These are phyloP conservation scores for Eimeria tenella DNA, from an alignment of 169 alveolate species.

Conservation along the genomic window DNA sequence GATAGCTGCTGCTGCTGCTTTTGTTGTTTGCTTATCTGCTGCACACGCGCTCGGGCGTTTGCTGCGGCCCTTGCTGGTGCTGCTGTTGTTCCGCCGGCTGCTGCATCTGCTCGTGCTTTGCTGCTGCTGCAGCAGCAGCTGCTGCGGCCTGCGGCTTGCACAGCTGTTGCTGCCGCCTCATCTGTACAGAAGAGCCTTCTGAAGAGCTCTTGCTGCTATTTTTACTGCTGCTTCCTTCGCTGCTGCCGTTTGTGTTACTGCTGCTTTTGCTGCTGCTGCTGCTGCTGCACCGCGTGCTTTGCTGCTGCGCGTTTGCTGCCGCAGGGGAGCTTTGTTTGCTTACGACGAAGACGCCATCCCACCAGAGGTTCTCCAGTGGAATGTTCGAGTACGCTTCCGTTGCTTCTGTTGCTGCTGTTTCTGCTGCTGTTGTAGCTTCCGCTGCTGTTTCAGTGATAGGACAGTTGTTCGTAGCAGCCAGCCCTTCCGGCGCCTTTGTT, in stretches of 20 bases:
- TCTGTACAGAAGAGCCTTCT: no score
- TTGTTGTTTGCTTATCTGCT: no score
- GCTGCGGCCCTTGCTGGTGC: no score
- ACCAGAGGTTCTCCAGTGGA: constrained; percentile 11
- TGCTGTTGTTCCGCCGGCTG: not conserved
- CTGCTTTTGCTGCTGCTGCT: not conserved
- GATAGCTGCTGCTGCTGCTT: no score
- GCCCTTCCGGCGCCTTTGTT: not conserved
- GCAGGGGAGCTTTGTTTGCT: constrained; percentile 53
- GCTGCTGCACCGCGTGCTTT: not conserved
- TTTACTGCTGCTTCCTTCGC: not conserved
- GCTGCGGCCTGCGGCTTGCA: not conserved
- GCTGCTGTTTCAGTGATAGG: not conserved
- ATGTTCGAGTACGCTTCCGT: not conserved
- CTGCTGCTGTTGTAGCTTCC: not conserved
- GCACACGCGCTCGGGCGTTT: no score
- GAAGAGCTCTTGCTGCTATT: not conserved
- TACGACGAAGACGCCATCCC: constrained; percentile 55
- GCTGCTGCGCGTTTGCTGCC: constrained; percentile 18
- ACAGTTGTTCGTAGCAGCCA: not conserved
- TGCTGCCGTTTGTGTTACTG: not conserved
- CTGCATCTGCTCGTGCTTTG: not conserved
- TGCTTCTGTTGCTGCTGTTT: not conserved
- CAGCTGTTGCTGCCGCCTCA: not conserved
- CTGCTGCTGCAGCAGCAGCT: not conserved